Conservation (phyloP, 192 early-diverging fungal species). For the Nowakowskiella sp. region DNA sequence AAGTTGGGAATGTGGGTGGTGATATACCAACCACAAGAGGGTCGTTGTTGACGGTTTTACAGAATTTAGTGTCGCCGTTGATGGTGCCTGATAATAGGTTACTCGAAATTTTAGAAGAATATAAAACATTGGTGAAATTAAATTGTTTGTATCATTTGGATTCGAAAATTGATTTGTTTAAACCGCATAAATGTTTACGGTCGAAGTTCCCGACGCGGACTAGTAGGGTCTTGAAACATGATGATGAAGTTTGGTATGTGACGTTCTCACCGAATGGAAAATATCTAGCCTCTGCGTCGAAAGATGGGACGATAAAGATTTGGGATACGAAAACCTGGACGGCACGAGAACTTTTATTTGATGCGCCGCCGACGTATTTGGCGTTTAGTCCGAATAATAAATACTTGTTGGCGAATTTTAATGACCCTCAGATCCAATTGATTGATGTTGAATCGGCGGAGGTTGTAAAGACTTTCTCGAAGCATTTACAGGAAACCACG, state of each 20-base stretch:
- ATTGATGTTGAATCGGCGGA: slow-evolving; percentile 43
- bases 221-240: slow-evolving; percentile 65
- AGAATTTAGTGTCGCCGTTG: slow-evolving; percentile 62
- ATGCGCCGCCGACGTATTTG: slow-evolving; percentile 38
- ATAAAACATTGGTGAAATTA: slow-evolving; percentile 59
- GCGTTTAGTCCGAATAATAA: slow-evolving; percentile 87
- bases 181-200: slow-evolving; percentile 4
- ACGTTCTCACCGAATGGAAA: slow-evolving; percentile 83
- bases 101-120: slow-evolving; percentile 73
- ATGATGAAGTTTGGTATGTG: slow-evolving; percentile 94
- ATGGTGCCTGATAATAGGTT: slow-evolving; percentile 89
- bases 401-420: slow-evolving; percentile 68
- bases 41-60: slow-evolving; percentile 14
- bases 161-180: slow-evolving; percentile 35
- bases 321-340: slow-evolving; percentile 67
- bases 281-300: slow-evolving; percentile 85
- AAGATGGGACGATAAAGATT: slow-evolving; percentile 78
- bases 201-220: not conserved
- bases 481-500: slow-evolving; percentile 70
- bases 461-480: slow-evolving; percentile 46
- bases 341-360: not conserved
- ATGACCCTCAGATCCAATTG: slow-evolving; percentile 67
- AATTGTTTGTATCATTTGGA: slow-evolving; percentile 81
- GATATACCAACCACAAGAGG: too few species aligned
- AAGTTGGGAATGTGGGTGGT: too few species aligned